Evolutionary conservation across 371 early-diverging fungal genomes (phyloP).

Genomic region (Aphelidium insulamus): DNA sequence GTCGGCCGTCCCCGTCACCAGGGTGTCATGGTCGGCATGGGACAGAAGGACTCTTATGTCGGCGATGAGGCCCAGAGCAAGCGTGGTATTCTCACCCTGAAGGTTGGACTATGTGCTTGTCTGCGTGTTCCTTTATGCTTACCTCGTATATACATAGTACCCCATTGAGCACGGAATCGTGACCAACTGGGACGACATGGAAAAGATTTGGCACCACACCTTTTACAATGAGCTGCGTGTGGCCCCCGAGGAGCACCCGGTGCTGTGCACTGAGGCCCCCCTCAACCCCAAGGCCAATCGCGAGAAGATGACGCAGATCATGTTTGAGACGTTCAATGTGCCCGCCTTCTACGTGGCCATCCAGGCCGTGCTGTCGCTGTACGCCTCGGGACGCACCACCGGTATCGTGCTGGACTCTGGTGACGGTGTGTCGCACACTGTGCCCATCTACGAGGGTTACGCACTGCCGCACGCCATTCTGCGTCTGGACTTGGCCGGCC

Average conservation of each 20-base stretch:
- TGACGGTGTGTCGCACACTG: conserved; percentile 99
- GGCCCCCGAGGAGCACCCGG: conserved; percentile 92
- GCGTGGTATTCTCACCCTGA: conserved; percentile 97
- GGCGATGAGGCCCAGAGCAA: conserved; percentile 99
- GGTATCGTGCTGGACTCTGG: conserved; percentile 99
- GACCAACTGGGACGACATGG: conserved; percentile 99
- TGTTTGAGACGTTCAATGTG: conserved; percentile 99
- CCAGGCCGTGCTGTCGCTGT: conserved; percentile 92
- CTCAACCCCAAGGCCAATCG: conserved; percentile 99
- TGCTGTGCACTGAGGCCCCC: conserved; percentile 97
- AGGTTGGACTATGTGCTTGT: too few relatives aligned
- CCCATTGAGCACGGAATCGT: conserved; percentile 99
- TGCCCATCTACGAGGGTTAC: conserved; percentile 99
- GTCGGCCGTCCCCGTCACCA: conserved; percentile 99
- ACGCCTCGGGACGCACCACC: conserved; percentile 98
- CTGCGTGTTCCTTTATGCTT: too few relatives aligned
- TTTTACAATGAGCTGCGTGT: conserved; percentile 67
- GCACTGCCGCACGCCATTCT: conserved; percentile 95
- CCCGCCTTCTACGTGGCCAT: conserved; percentile 99
- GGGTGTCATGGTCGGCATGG: conserved; percentile 99
- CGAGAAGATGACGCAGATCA: conserved; percentile 99
- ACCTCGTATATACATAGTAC: too few relatives aligned
- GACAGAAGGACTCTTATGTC: conserved; percentile 99
- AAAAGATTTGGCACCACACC: conserved; percentile 99
- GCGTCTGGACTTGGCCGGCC: conserved; percentile 88